These are phyloP conservation scores for Fusarium mundagurra DNA, from an alignment of 2,329 filamentous ascomycete species.

Conservation along the genomic window DNA sequence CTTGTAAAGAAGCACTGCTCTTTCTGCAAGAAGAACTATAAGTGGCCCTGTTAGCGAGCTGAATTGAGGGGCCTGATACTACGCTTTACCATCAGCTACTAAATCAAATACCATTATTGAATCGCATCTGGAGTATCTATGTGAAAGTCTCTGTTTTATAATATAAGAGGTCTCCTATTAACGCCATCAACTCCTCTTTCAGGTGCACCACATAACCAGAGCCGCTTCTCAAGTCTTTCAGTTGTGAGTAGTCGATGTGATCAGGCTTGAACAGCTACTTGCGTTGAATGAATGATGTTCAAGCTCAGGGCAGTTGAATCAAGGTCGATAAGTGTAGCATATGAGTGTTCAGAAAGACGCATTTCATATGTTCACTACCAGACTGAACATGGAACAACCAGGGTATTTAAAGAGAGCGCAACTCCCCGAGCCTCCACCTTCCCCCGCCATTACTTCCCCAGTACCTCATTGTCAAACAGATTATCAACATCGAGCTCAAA, in stretches of 20 bases:
- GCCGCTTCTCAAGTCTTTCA: no score
- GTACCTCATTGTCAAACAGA: no score
- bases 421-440: no score
- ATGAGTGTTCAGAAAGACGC: fast-evolving
- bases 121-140: neutral
- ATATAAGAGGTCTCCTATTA: no score
- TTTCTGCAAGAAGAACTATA: fast-evolving
- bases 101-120: neutral
- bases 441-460: no score
- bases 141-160: neutral
- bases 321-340: fast-evolving
- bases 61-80: no score
- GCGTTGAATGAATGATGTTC: fast-evolving
- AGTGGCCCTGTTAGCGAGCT: neutral
- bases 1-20: neutral
- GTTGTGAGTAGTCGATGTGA: neutral
- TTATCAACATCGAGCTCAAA: neutral
- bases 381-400: fast-evolving
- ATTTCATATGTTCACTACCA: neutral
- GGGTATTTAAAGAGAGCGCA: neutral
- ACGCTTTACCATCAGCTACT: neutral
- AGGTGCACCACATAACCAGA: neutral
- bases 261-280: neutral
- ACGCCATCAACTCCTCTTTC: fast-evolving
- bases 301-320: fast-evolving